A percentile compares a stretch with the other conserved stretches of the same genome.
Evolutionary conservation across 331 rosid genomes (phyloP).

Genomic region (Quercus lobata): DNA sequence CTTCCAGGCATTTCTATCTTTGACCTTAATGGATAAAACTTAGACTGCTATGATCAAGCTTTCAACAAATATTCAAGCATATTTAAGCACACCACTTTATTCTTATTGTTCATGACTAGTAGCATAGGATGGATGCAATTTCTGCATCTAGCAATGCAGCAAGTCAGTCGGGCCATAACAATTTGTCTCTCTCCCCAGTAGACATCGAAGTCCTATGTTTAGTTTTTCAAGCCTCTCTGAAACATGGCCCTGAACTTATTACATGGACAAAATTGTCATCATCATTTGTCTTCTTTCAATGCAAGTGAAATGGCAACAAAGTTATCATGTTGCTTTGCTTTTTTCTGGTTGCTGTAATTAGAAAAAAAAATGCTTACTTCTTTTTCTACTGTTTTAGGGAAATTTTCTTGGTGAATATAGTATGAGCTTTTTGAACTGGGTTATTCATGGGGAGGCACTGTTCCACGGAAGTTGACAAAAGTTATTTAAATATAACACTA

Average conservation of each 20-base stretch:
- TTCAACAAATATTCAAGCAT: neutral
- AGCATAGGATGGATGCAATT: neutral
- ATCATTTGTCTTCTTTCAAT: neutral
- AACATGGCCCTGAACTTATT: neutral
- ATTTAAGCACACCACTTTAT: neutral
- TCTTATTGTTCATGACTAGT: neutral
- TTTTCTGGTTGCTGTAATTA: neutral
- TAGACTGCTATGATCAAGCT: neutral
- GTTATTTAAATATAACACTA: slow-evolving; percentile 14
- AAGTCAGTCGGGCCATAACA: neutral
- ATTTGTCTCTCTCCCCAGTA: neutral
- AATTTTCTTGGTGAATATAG: slow-evolving; percentile 1
- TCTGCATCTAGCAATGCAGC: neutral
- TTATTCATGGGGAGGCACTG: slow-evolving; percentile 48
- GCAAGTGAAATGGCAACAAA: neutral
- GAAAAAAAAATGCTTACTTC: neutral
- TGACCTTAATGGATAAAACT: neutral
- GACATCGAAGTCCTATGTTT: neutral
- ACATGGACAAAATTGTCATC: neutral
- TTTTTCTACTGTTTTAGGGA: neutral
- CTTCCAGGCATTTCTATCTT: neutral
- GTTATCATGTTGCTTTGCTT: neutral
- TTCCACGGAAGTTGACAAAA: slow-evolving; percentile 25
- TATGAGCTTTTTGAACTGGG: slow-evolving; percentile 53
- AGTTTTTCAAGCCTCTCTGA: neutral